phyloP scores from a whole-genome alignment of 2,329 filamentous ascomycete species.

The Dactylellina parvicollis region DNA sequence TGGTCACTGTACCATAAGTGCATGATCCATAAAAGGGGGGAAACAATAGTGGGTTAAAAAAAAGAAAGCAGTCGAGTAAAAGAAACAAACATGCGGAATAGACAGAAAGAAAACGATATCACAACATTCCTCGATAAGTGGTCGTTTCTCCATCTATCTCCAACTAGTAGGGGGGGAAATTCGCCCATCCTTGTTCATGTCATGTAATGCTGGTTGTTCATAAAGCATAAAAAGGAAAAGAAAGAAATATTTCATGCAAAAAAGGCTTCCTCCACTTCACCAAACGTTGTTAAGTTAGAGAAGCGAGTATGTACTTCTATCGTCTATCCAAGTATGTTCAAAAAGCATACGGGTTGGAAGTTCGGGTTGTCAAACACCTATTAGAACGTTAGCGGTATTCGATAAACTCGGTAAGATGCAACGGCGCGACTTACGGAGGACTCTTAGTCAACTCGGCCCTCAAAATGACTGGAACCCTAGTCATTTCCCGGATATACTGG shows the following conservation, averaged over 20 bases:
- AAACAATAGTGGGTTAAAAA: constrained; percentile 13
- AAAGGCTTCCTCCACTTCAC: constrained; percentile 53
- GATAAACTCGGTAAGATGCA: not conserved
- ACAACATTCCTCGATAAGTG: constrained; percentile 18
- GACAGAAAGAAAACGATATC: constrained; percentile 24
- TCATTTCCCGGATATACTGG: constrained; percentile 98
- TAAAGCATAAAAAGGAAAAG: constrained; percentile 56
- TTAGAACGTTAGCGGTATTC: constrained; percentile 59
- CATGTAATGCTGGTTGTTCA: constrained; percentile 60
- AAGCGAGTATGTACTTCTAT: constrained; percentile 56
- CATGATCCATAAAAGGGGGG: not conserved
- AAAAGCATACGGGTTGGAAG: constrained; percentile 79
- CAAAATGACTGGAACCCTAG: constrained; percentile 92
- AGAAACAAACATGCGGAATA: constrained; percentile 10
- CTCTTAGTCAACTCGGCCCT: constrained; percentile 99
- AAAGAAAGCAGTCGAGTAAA: constrained; percentile 20
- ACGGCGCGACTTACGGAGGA: constrained; percentile 82
- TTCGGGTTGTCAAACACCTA: constrained; percentile 84
- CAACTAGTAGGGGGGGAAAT: constrained; percentile 56
- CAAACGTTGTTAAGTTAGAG: constrained; percentile 27
- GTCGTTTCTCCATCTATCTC: constrained; percentile 38
- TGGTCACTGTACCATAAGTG: too few species aligned
- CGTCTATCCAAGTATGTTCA: constrained; percentile 59
- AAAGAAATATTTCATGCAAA: constrained; percentile 57
- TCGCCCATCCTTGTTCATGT: constrained; percentile 56